A percentile compares a stretch with the other conserved stretches of the same genome.
phyloP scores from a whole-genome alignment of 73 alveolate genomes.

The Symbiodinium natans region DNA sequence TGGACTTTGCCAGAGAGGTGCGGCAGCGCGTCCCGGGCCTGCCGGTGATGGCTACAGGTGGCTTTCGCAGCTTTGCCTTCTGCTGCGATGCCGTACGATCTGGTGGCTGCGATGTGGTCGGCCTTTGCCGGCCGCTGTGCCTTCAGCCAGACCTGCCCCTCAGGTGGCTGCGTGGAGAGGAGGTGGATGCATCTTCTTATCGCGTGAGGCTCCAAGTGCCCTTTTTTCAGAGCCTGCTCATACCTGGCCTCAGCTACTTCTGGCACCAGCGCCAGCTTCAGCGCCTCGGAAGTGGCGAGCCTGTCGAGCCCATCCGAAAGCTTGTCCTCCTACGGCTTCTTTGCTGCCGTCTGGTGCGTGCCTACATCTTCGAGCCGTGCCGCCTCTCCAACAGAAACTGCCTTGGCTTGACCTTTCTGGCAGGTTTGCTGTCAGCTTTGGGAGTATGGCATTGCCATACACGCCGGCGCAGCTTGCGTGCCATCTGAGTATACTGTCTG shows the following conservation, averaged over 20 bases:
- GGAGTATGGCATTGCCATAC: no score
- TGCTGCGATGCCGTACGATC: background rate
- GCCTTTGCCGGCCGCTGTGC: slow-evolving; percentile 69
- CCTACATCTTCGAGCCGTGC: background rate
- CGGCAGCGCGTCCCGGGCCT: slow-evolving; percentile 10
- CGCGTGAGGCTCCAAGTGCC: slow-evolving; percentile 49
- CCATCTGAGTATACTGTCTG: no score
- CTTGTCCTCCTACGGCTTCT: background rate
- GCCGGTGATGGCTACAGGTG: slow-evolving; percentile 85
- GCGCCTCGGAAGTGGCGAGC: slow-evolving; percentile 36
- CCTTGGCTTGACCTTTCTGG: no score
- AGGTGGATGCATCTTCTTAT: background rate
- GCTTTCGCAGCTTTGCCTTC: slow-evolving; percentile 33
- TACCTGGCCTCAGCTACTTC: slow-evolving; percentile 69
- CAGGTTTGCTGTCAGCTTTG: no score
- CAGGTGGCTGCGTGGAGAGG: background rate
- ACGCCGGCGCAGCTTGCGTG: no score
- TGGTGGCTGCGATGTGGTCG: slow-evolving; percentile 41
- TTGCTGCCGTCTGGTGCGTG: background rate
- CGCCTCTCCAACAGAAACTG: background rate
- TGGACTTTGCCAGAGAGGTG: background rate
- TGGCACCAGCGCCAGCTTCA: slow-evolving; percentile 93
- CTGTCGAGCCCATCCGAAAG: background rate
- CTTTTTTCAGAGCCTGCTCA: slow-evolving; percentile 1
- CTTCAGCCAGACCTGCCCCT: slow-evolving; percentile 62